Evolutionary conservation across 257 asterid genomes (phyloP), one percentile per base, ranked within the genome.

Genomic region (Perilla frutescens): DNA sequence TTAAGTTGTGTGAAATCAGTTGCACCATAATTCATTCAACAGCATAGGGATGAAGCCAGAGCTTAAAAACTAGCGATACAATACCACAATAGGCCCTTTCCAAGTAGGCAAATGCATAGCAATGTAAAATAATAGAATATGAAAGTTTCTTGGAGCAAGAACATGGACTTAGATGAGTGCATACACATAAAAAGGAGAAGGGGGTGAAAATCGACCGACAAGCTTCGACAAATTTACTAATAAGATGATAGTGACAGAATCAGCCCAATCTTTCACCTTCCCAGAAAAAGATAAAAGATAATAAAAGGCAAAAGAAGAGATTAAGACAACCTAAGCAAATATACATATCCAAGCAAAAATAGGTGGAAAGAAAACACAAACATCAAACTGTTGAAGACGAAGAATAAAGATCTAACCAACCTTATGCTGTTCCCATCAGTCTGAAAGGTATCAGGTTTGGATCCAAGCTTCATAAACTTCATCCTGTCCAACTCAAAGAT

Each of bases 391-490:
- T 49, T 26, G 44, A 71, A 20, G 48, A 57, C 8, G 20, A 70
- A 36, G 13, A 70, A 39, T 11, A 56, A 79, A 77, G 86, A 88
- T 83, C 92, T 84, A 62, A 91, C 97, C 96, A 62, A 91, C 97
- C 96, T 91, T 79, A 77, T 77, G 81, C 80, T 81, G 77, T 83
- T 84, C 57, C 83, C 97, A 68, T 90, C 97, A 9, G 90, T 78
- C 87, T 91, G 96, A 78, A 94, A 94, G 7, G 85, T 71, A 82
- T 94, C 97, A 4, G 97, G 91, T 84, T 94, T 94, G 84, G 97
- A 94, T 86, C 97, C 97, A 81, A 94, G 99, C 85, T 94, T 94
- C 99, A 94, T 94, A 84, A 90, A 94, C 99, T 94, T 94, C 99
- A 94, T 94, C 80, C 63, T 80, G 51, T 72, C 85, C 85, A 75